A percentile compares a stretch with the other conserved stretches of the same genome.
These are phyloP conservation scores for Tolypocladium endophyticum DNA, from an alignment of 2,329 filamentous ascomycete genomes.

Conservation along the genomic window DNA sequence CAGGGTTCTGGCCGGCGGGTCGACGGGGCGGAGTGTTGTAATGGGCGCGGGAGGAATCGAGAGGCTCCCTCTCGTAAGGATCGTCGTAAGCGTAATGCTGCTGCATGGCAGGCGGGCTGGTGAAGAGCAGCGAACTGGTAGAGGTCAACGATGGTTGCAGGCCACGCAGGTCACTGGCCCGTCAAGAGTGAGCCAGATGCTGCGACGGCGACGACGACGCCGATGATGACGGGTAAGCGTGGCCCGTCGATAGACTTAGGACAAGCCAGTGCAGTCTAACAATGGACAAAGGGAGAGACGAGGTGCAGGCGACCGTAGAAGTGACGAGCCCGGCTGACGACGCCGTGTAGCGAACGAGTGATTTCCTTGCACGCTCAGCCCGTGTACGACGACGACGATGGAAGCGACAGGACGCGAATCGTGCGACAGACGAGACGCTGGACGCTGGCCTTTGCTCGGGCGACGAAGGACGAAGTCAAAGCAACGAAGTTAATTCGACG, in stretches of 20 bases:
- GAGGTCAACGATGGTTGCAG: neutral
- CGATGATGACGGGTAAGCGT: neutral
- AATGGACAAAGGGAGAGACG: neutral
- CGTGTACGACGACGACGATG: neutral
- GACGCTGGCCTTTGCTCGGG: neutral
- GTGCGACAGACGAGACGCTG: neutral
- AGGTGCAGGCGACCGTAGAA: neutral
- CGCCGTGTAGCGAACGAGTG: neutral
- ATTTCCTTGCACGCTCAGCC: neutral
- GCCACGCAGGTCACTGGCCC: neutral
- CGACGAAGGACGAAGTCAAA: neutral
- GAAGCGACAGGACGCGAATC: neutral
- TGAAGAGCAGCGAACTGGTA: neutral
- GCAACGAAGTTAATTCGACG: neutral
- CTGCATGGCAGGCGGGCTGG: slow-evolving; percentile 16
- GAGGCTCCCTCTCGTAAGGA: slow-evolving; percentile 24
- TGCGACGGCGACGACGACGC: neutral
- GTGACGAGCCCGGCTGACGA: neutral
- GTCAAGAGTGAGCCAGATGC: neutral
- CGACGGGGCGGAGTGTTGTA: slow-evolving; percentile 12
- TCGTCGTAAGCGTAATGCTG: slow-evolving; percentile 19
- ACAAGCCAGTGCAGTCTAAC: neutral
- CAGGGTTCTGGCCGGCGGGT: neutral
- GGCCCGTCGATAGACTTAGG: neutral
- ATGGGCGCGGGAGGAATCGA: slow-evolving; percentile 13